phyloP scores from a whole-genome alignment of 2,329 filamentous ascomycete species.

The Cladophialophora bantiana region DNA sequence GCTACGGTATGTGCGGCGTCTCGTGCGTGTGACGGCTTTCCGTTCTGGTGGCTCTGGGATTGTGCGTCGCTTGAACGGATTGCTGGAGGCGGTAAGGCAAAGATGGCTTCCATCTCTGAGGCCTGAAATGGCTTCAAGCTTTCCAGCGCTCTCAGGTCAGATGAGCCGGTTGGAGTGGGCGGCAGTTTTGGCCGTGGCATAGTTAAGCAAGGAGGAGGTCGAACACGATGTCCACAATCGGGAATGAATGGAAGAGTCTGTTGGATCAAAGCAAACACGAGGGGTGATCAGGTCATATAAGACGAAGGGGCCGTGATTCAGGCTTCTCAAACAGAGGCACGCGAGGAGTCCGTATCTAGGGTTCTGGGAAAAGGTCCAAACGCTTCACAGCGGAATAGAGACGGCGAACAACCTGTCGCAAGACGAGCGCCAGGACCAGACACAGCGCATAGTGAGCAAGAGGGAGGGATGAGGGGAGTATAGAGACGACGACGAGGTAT shows the following conservation, averaged over 20 bases:
- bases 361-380: background rate
- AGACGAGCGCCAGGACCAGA: background rate
- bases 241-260: background rate
- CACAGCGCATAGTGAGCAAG: background rate
- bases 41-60: slow-evolving; percentile 51
- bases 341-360: background rate
- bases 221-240: background rate
- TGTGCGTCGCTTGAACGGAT: slow-evolving; percentile 58
- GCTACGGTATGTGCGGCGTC: slow-evolving; percentile 51
- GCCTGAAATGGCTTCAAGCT: slow-evolving; percentile 26
- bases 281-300: background rate
- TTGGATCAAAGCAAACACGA: background rate
- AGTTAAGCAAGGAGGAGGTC: slow-evolving; percentile 8
- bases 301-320: background rate
- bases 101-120: slow-evolving; percentile 65
- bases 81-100: slow-evolving; percentile 79
- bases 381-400: background rate
- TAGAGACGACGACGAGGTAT: background rate
- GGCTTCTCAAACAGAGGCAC: background rate
- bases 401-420: background rate
- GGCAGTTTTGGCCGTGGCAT: slow-evolving; percentile 74
- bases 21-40: slow-evolving; percentile 55
- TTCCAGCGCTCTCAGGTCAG: slow-evolving; percentile 77
- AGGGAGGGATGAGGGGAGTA: background rate
- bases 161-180: slow-evolving; percentile 79